phyloP scores from a whole-genome alignment of 1,139 yeast species.

The Kodamaea ohmeri region DNA sequence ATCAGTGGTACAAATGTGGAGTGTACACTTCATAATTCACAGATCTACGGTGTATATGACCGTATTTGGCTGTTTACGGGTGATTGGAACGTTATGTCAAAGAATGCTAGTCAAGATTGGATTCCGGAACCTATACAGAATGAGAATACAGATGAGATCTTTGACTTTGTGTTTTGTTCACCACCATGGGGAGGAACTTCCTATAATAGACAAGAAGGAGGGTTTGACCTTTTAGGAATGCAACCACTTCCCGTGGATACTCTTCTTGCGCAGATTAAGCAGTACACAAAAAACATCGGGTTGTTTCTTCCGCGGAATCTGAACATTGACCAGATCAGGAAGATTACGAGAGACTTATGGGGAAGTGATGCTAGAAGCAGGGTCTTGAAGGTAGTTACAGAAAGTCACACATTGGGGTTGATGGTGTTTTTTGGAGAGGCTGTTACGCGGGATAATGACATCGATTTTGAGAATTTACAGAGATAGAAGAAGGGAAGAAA shows the following conservation, averaged over 20 bases:
- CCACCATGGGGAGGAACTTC: slow-evolving; percentile 98
- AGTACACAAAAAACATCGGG: slow-evolving; percentile 53
- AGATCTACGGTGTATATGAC: slow-evolving; percentile 59
- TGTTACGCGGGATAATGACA: slow-evolving; percentile 12
- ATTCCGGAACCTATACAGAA: slow-evolving; percentile 24
- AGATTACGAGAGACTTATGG: slow-evolving; percentile 43
- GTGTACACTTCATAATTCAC: slow-evolving; percentile 72
- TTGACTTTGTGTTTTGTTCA: slow-evolving; percentile 74
- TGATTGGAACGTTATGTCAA: slow-evolving; percentile 52
- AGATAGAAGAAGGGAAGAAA: too few relatives aligned
- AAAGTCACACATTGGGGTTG: slow-evolving; percentile 52
- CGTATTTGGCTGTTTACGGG: slow-evolving; percentile 48
- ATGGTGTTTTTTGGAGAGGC: slow-evolving; percentile 60
- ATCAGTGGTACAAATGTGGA: slow-evolving; percentile 54
- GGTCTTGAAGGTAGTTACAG: slow-evolving; percentile 42
- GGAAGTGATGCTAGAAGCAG: slow-evolving; percentile 48
- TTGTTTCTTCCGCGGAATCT: slow-evolving; percentile 77
- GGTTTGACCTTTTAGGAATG: slow-evolving; percentile 24
- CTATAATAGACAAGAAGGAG: slow-evolving; percentile 38
- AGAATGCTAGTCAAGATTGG: slow-evolving; percentile 26
- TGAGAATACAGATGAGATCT: slow-evolving; percentile 18
- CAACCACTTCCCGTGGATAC: slow-evolving; percentile 51
- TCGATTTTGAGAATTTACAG: slow-evolving; percentile 2
- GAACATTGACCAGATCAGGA: slow-evolving; percentile 53
- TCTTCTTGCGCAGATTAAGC: slow-evolving; percentile 41